A percentile compares a stretch with the other conserved stretches of the same genome.
Conservation (phyloP, 345 rosid species). For the Arabidopsis suecica region DNA sequence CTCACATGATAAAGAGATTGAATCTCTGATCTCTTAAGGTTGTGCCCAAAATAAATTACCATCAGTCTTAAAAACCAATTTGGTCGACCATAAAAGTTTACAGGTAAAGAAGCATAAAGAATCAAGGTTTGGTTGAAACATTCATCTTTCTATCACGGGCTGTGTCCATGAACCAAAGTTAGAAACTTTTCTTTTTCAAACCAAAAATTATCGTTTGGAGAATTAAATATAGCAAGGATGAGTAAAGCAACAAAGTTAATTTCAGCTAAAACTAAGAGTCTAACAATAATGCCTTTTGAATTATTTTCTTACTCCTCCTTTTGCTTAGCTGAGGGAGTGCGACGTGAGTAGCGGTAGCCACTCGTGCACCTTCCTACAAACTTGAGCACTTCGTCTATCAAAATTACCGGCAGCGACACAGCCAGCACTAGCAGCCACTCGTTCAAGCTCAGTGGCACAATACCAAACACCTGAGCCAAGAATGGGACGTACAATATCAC, state of each 20-base stretch:
- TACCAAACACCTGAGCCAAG: slow-evolving; percentile 80
- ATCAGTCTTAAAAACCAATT: too few species aligned
- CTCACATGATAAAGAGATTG: too few species aligned
- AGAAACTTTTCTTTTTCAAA: slow-evolving; percentile 14
- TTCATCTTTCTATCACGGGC: too few species aligned
- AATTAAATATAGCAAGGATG: background rate
- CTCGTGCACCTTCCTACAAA: slow-evolving; percentile 74
- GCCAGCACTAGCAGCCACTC: slow-evolving; percentile 92
- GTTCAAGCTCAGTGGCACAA: slow-evolving; percentile 81
- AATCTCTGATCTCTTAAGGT: too few species aligned
- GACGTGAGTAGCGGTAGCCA: slow-evolving; percentile 44
- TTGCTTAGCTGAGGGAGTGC: slow-evolving; percentile 49
- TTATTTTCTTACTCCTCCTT: slow-evolving; percentile 49
- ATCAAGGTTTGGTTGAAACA: too few species aligned
- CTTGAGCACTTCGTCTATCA: slow-evolving; percentile 87
- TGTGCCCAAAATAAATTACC: too few species aligned
- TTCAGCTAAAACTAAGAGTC: slow-evolving; percentile 25
- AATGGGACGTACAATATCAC: slow-evolving; percentile 86
- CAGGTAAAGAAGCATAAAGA: too few species aligned
- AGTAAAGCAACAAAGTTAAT: slow-evolving; percentile 47
- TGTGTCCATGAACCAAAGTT: too few species aligned
- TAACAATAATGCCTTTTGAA: slow-evolving; percentile 32
- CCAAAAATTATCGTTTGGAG: too few species aligned
- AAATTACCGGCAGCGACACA: slow-evolving; percentile 78
- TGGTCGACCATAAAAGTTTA: too few species aligned